Base-by-base conservation (phyloP, 805 yeast genomes). In the Yarrowia porcina region DNA sequence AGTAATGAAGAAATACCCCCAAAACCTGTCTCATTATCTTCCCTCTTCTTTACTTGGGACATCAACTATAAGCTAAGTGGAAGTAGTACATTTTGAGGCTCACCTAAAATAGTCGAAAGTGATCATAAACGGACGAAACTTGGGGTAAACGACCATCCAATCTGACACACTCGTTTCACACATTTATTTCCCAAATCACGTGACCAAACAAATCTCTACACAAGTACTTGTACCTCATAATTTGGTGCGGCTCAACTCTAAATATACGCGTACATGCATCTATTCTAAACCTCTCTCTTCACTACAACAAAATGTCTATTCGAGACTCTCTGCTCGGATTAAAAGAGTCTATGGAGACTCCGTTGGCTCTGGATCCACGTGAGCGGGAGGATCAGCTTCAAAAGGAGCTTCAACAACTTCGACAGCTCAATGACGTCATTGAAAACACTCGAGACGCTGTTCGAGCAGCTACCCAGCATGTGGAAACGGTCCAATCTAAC, bases 341-440 rank as follows among this genome's bases (percentile, higher is more conserved):
- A 20, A 52, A 52, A 33, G 59, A 52, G 32, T 23, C 59, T 12
- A 35, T 52, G 44, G 59, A 52, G 4, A 36, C 59, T 17, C 59
- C 59, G 32, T 13, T 52, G 25, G 32, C 44, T 11, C 44, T 23
- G 44, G 59, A 52, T 36, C 44, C 59, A 3, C 32, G 32, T 2
- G 59, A 52, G 13, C 59, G 59, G 18, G 59, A 52, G 33, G 59
- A 52, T 9, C 59, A 36, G 44, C 17, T 52, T 0, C 59, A 25
- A 6, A 52, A 52, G 33, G 59, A 52, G 18, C 44, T 52, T 5
- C 25, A 20, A 2, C 59, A 52, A 9, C 44, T 52, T 7, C 59
- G 17, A 10, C 32, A 36, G 33, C 59, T 52, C 8, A 52, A 52
- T 25, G 18, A n/a, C 23, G 38, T 36, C 33, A 52, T 52, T 25